phyloP scores from a whole-genome alignment of 495 filamentous ascomycete species.

The Xylaria scruposa region DNA sequence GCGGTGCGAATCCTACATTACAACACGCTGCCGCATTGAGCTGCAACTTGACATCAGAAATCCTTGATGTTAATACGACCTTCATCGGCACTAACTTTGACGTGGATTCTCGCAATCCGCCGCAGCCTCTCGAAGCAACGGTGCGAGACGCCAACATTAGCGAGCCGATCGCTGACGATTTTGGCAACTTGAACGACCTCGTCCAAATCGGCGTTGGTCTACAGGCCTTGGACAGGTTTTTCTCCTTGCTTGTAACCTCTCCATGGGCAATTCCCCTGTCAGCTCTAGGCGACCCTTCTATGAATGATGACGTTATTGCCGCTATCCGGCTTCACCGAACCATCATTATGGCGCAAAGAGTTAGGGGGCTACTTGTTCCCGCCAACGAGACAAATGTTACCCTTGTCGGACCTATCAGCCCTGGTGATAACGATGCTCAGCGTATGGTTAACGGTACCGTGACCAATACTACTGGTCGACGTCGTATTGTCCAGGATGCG shows the following conservation, averaged over 20 bases:
- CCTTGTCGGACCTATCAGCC: neutral
- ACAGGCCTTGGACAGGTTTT: too few species aligned
- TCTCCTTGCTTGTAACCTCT: neutral
- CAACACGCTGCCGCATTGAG: conserved; percentile 24
- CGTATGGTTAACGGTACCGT: neutral
- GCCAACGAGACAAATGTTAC: neutral
- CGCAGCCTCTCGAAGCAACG: conserved; percentile 23
- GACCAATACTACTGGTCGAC: neutral
- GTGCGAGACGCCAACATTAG: too few species aligned
- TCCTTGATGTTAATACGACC: conserved; percentile 28
- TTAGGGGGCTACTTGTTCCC: neutral
- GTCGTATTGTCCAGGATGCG: conserved; percentile 2
- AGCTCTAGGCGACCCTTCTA: neutral
- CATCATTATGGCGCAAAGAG: neutral
- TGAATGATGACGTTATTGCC: neutral
- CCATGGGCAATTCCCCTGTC: neutral
- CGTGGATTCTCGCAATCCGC: conserved; percentile 27
- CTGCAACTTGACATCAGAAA: conserved; percentile 35
- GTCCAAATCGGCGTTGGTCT: too few species aligned
- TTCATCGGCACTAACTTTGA: conserved; percentile 31
- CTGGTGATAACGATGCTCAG: neutral
- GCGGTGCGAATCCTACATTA: neutral
- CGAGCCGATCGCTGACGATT: too few species aligned
- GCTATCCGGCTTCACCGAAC: neutral
- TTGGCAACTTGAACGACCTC: too few species aligned